Base-by-base conservation (phyloP, 208 protist species). In the Leishmania tropica region DNA sequence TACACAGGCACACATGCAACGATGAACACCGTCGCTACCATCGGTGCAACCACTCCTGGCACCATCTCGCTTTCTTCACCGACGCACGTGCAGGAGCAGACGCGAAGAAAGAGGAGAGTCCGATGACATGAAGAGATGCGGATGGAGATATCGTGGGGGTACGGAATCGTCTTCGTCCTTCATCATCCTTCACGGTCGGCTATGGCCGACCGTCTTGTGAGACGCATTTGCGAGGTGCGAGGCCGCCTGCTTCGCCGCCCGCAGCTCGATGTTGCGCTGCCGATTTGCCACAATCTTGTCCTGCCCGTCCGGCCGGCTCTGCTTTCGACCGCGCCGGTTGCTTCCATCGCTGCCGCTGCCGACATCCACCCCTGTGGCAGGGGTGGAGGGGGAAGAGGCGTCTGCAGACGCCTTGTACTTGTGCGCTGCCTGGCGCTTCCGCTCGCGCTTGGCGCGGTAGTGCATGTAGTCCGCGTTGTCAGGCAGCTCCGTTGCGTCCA, bases 401-500 rank as follows among this genome's bases (percentile, higher is more conserved):
- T 78, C 75, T 40, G 75, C 19, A 0, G 75, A 45, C 17, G 72
- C 31, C 45, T 65, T 40, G 71, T 85, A 91, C 60, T 71, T 81
- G 13, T 67, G 37, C 40, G 88, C 79, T 17, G 92, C 90, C 31
- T 90, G 72, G 21, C 94, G 92, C 67, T 89, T 89, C 11, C 83
- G 83, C 82, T 84, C 72, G 13, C 93, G 60, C 68, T 90, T 91
- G 45, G 83, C 81, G 77, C 94, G 85, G 83, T 97, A 97, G 28
- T 91, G 81, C 65, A 78, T 95, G 87, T 96, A 97, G 71, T 91
- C 87, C 17, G 37, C 58, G 70, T 96, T 96, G 54, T 94, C 91
- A 3, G 91, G 87, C 21, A 95, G 67, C 56, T 88, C 86, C 54
- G 93, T 96, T 47, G 72, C 74, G 74, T 95, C 89, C 88, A 96